Percentiles rank a stretch among this genome's conserved stretches.
phyloP scores from a whole-genome alignment of 805 yeast species.

The Yarrowia sp. region DNA sequence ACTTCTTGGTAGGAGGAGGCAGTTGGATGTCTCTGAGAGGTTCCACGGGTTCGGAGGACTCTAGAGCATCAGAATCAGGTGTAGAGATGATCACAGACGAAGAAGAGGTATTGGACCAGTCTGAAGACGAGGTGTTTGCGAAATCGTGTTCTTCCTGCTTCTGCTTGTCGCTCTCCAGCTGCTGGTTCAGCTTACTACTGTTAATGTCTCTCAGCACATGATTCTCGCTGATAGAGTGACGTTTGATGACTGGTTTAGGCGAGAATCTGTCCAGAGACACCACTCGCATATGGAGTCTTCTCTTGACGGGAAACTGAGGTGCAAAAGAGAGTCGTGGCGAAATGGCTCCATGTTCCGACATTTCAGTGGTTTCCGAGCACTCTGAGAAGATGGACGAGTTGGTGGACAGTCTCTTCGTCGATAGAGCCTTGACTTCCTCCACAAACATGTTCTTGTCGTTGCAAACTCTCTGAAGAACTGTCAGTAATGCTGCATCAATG shows the following conservation, averaged over 20 bases:
- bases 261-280: constrained; percentile 28
- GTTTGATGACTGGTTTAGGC: constrained; percentile 31
- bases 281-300: constrained; percentile 32
- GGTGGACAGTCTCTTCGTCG: constrained; percentile 20
- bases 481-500: constrained; percentile 6
- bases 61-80: constrained; percentile 11
- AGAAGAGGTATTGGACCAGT: constrained; percentile 26
- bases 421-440: constrained; percentile 13
- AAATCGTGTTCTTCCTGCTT: not conserved
- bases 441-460: constrained; percentile 16
- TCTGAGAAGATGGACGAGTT: constrained; percentile 31
- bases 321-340: constrained; percentile 6
- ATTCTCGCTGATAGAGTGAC: constrained; percentile 22
- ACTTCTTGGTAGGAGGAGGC: constrained; percentile 5
- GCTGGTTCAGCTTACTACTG: constrained; percentile 24
- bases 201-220: constrained; percentile 5
- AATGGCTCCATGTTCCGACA: constrained; percentile 15
- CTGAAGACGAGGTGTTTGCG: constrained; percentile 28
- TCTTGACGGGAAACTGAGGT: constrained; percentile 15
- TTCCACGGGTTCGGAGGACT: constrained; percentile 19
- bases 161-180: constrained; percentile 8
- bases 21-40: constrained; percentile 7
- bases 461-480: constrained; percentile 14
- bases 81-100: constrained; percentile 18
- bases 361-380: constrained; percentile 24